Evolutionary conservation across 1,284 basidiomycete genomes (phyloP), one percentile per base, ranked within the genome.

Genomic region (Ceratobasidium sp.): DNA sequence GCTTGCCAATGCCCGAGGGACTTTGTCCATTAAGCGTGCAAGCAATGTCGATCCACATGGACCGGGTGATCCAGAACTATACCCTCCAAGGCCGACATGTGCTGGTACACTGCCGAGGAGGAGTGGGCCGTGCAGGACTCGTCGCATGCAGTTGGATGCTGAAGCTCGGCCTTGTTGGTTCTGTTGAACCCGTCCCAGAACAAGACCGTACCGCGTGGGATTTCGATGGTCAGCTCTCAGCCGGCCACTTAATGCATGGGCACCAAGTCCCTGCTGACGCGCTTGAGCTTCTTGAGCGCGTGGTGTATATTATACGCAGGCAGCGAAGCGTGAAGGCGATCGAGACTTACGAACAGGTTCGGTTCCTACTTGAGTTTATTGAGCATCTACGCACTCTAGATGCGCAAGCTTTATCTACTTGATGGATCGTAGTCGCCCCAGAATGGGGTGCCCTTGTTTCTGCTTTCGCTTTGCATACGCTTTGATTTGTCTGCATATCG

Each of bases 81-180:
- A 94, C 95, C 0, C 82, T 96, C 8, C 84, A 83, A 7, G 95
- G 96, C 1, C 80, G 87, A 1, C 86, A 89, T 41, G 87, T 97
- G 2, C 87, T 98, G 6, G 93, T 93, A 6, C 97, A 98, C 78
- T 99, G 97, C 80, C 88, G 97, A 30, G 97, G 96, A 43, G 97
- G 97, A 6, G 93, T 99, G 4, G 97, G 97, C 0, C 88, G 97
- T 30, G 97, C 97, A 0, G 96, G 96, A 0, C 86, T 98, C 49
- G 87, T 98, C 43, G 96, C 96, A 0, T 95, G 93, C 77, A 92
- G 92, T 76, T 98, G 97, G 97, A 87, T 94, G 79, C 84, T 98
- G 75, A 96, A 94, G 81, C 89, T 98, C 78, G 96, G 96, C 5
- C 86, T 98, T 18, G 92, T 89, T 76, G 91, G 91, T 7, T 52